Base-by-base conservation (phyloP, 1,139 yeast species). In the Taiozyma onychis region DNA sequence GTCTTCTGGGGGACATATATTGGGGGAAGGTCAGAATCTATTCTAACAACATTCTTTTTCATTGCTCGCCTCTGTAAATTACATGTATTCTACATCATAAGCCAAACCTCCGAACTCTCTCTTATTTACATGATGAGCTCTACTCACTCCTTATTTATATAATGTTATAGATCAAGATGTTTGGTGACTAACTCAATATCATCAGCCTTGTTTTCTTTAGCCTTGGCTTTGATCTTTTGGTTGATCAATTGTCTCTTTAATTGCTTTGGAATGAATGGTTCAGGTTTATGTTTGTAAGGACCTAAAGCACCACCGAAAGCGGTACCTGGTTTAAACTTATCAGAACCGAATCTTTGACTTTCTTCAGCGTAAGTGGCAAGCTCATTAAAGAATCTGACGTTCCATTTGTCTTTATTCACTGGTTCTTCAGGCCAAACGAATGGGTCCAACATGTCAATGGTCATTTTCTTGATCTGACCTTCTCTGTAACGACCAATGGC, bases 381-480 rank as follows among this genome's bases (percentile, higher is more conserved):
- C 52, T 75, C 73, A 42, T 69, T 68, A 26, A 71, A 66, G 52
- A 74, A 63, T 16, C 68, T 61, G 39, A 66, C 64, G 51, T 68
- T 66, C 67, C 70, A 67, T 44, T 66, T 60, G 42, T 61, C 61
- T 57, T 74, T 73, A 30, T 70, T 68, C 39, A 66, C 62, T 46
- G 79, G 77, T 59, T 83, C 82, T 46, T 78, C 85, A 3, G 98
- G 98, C 97, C 97, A 91, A 47, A 90, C 77, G 64, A 91, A 91
- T 21, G 98, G 97, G 57, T 89, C 89, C 50, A 81, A 82, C 93
- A 91, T 86, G 62, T 89, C 97, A 49, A 90, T 85, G 18, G 97
- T 90, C 97, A 91, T 91, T 69, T 90, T 89, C 73, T 91, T 91
- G 60, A 80, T 78, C 70, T 89, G 97, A 2, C 95, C 84, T 8